phyloP scores from a whole-genome alignment of 805 yeast genomes.

The Barnettozyma salicaria region DNA sequence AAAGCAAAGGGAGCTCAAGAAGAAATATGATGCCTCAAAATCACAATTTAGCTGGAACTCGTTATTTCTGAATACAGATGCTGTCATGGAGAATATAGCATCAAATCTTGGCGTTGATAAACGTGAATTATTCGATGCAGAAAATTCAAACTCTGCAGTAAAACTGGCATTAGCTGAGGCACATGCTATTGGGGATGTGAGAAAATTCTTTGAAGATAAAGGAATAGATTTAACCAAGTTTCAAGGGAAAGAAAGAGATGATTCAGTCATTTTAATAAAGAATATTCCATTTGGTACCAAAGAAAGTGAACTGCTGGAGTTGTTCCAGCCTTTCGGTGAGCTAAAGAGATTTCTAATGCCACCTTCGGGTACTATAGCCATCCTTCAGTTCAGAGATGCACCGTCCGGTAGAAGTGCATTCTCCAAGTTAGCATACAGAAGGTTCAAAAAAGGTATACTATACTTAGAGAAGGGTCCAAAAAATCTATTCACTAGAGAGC shows the following conservation, averaged over 20 bases:
- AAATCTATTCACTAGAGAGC: slow-evolving; percentile 62
- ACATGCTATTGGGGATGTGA: slow-evolving; percentile 85
- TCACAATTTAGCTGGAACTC: slow-evolving; percentile 95
- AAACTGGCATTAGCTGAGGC: slow-evolving; percentile 98
- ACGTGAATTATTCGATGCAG: slow-evolving; percentile 81
- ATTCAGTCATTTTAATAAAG: slow-evolving; percentile 73
- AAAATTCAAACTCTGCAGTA: slow-evolving; percentile 82
- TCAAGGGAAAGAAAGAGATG: slow-evolving; percentile 63
- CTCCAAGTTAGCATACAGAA: slow-evolving; percentile 75
- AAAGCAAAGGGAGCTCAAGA: slow-evolving; percentile 80
- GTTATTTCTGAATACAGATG: slow-evolving; percentile 82
- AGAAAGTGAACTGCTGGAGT: slow-evolving; percentile 69
- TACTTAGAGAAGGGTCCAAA: slow-evolving; percentile 94
- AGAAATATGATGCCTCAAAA: slow-evolving; percentile 78
- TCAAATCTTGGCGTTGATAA: slow-evolving; percentile 75
- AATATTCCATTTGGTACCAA: slow-evolving; percentile 89
- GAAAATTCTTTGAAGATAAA: slow-evolving; percentile 76
- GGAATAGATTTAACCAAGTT: slow-evolving; percentile 82
- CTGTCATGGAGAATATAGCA: slow-evolving; percentile 88
- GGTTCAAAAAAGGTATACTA: slow-evolving; percentile 80
- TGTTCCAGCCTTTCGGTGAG: slow-evolving; percentile 77
- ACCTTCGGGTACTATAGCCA: slow-evolving; percentile 93
- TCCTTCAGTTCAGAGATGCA: slow-evolving; percentile 78
- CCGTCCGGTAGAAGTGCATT: slow-evolving; percentile 89
- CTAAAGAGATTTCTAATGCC: slow-evolving; percentile 83